Evolutionary conservation across 176 grass and related monocot species (phyloP).

Genomic region (Cymbopogon citratus): DNA sequence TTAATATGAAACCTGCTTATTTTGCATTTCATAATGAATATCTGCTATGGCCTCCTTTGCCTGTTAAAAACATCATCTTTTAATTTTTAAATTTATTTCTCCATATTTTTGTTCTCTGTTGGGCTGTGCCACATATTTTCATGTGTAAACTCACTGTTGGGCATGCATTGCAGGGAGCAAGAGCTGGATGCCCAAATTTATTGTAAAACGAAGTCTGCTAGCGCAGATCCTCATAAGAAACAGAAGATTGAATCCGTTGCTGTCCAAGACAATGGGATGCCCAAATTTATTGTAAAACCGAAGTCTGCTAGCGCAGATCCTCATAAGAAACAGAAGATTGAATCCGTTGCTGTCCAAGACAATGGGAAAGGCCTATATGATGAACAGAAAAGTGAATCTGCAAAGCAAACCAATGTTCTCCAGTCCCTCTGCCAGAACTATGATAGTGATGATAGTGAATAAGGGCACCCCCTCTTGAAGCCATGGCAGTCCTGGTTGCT

Average conservation of each 20-base stretch:
- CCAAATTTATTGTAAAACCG: conserved; percentile 41
- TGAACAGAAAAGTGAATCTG: not conserved
- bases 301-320: too few relatives aligned
- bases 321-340: too few relatives aligned
- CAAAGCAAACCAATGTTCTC: conserved; percentile 35
- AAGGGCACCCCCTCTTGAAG: not conserved
- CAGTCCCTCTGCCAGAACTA: conserved; percentile 47
- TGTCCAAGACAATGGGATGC: not conserved
- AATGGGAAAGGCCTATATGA: not conserved
- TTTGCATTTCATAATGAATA: not conserved
- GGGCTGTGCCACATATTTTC: not conserved
- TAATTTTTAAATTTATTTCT: not conserved
- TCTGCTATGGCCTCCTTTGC: not conserved
- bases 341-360: too few relatives aligned
- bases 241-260: too few relatives aligned
- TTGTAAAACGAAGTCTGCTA: conserved; percentile 11
- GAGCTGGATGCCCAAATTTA: conserved; percentile 40
- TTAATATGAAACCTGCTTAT: not conserved
- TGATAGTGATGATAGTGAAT: conserved; percentile 41
- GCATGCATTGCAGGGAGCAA: conserved; percentile 27
- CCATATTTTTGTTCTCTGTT: not conserved
- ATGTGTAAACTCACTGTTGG: conserved; percentile 10
- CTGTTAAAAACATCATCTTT: not conserved
- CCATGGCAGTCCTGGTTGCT: not conserved
- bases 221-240: too few relatives aligned